These are phyloP conservation scores for Amanita polypyramis DNA, from an alignment of 768 basidiomycete species.

Conservation along the genomic window DNA sequence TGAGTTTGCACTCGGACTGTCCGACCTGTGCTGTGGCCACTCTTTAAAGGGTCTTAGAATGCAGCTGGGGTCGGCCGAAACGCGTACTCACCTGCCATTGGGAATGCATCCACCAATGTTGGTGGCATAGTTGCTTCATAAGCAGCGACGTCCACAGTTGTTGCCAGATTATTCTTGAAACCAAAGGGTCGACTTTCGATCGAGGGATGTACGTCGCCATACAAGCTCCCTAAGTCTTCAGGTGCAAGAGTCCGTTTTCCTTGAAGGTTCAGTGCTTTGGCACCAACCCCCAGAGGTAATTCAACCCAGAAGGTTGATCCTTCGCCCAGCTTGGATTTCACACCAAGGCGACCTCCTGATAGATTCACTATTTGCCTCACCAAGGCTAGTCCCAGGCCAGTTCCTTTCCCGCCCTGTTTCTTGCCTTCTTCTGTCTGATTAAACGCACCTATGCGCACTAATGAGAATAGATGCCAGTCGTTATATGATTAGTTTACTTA, in stretches of 20 bases:
- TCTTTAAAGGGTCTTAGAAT: neutral
- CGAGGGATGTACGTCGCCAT: constrained; percentile 11
- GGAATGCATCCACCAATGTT: neutral
- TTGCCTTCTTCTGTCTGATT: constrained; percentile 73
- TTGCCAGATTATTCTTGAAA: constrained; percentile 15
- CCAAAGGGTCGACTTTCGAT: constrained; percentile 18
- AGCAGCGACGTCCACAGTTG: constrained; percentile 21
- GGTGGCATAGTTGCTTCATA: constrained; percentile 17
- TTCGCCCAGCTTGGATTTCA: constrained; percentile 47
- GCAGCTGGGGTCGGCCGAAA: too few species aligned
- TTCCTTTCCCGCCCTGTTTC: constrained; percentile 63
- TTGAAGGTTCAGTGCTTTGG: constrained; percentile 27
- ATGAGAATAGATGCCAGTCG: neutral
- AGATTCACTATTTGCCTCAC: constrained; percentile 73
- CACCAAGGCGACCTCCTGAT: constrained; percentile 64
- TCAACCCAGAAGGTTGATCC: constrained; percentile 91
- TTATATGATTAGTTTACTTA: constrained; percentile 21
- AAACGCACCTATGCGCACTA: constrained; percentile 41
- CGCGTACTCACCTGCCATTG: neutral
- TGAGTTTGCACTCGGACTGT: neutral
- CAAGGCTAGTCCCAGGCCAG: constrained; percentile 66
- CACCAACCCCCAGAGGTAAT: constrained; percentile 67
- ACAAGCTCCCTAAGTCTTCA: neutral
- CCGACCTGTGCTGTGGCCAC: neutral
- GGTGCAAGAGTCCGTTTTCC: neutral